Base-by-base conservation (phyloP, 2,329 filamentous ascomycete genomes). In the Emmonsiellopsis sp. region DNA sequence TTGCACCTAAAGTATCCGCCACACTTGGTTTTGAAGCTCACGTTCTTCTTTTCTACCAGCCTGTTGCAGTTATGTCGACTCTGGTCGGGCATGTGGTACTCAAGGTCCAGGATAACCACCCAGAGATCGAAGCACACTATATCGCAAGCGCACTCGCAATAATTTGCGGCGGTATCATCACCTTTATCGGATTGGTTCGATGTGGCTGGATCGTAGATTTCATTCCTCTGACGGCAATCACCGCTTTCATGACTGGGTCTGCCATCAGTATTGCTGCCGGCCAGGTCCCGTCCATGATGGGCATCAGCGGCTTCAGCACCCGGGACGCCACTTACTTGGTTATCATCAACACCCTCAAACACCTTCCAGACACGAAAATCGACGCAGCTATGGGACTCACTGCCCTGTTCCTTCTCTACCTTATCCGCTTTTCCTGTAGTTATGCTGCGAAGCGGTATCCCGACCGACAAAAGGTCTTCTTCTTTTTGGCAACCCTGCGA, bases 191-290 rank as follows among this genome's bases (percentile, higher is more conserved):
- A 3, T 73, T 96, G 2, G 73, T 88, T 43, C 84, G 91, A 46
- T 80, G 85, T 38, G 92, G 93, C 5, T 95, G 90, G 83, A 84
- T 97, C 50, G 90, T 96, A 47, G 90, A 97, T 60, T 81, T 96
- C 63, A 96, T 97, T 62, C 88, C 93, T 1, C 81, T 96, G 53
- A 85, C 89, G 1, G 88, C 91, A 0, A 88, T 97, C 52, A 91
- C 88, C 0, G 90, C 93, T 2, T 97, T 95, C 75, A 96, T 97
- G 87, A 97, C 93, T 0, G 92, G 92, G 2, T 95, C 92, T 5
- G 90, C 92, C 52, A 80, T 98, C 69, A 95, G 82, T 63, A 97
- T 98, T 65, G 84, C 82, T 13, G 80, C 83, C 26, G 91, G 93
- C 35, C 93, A 98, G 69, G 78, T 96, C 5, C 86, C 88, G 1